Conservation (phyloP, 2,329 filamentous ascomycete genomes). For the Tolypocladium tundrense region DNA sequence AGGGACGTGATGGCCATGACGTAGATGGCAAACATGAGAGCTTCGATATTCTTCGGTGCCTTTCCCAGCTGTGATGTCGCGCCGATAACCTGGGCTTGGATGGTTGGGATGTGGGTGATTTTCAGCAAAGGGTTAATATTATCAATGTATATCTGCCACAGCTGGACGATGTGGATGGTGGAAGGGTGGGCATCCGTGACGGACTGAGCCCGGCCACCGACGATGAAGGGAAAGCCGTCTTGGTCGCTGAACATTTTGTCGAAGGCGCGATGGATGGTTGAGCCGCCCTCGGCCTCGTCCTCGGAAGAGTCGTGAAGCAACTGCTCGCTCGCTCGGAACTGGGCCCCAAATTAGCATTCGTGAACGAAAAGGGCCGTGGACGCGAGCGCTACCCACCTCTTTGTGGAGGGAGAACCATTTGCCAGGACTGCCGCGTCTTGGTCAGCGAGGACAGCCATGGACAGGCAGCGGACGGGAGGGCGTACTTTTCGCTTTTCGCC, state of each 20-base stretch:
- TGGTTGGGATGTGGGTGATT: conserved; percentile 54
- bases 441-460: background rate
- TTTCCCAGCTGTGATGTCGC: conserved; percentile 45
- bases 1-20: conserved; percentile 48
- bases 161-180: conserved; percentile 48
- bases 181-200: conserved; percentile 41
- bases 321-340: conserved; percentile 43
- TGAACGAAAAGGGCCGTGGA: background rate
- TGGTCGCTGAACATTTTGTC: conserved; percentile 47
- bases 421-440: conserved; percentile 1
- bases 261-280: conserved; percentile 47
- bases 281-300: conserved; percentile 36
- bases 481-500: conserved; percentile 9
- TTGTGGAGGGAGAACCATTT: conserved; percentile 41
- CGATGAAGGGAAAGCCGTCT: conserved; percentile 48
- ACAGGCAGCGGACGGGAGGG: background rate
- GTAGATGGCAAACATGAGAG: conserved; percentile 59
- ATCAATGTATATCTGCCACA: conserved; percentile 61
- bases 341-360: background rate
- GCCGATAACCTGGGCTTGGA: conserved; percentile 55
- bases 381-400: conserved; percentile 28
- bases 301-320: conserved; percentile 44
- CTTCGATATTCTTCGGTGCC: conserved; percentile 48
- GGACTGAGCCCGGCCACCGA: conserved; percentile 32
- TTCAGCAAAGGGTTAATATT: conserved; percentile 62